Percentiles rank a stretch among this genome's conserved stretches.
phyloP scores from a whole-genome alignment of 768 basidiomycete genomes.

The button mushroom (Agaricus bisporus) region DNA sequence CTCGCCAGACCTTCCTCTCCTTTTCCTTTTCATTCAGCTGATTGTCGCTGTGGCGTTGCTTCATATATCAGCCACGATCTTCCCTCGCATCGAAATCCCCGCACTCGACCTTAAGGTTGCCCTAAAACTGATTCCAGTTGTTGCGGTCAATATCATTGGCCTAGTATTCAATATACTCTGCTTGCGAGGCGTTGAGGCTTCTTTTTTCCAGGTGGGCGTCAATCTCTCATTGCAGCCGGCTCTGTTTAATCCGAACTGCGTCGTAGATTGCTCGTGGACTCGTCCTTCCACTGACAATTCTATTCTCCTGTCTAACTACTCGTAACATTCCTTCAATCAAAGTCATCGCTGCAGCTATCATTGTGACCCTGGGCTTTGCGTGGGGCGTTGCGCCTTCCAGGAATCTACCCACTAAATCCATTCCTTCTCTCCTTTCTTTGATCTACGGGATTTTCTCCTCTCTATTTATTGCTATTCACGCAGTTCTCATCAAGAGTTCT shows the following conservation, averaged over 20 bases:
- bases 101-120: conserved; percentile 42
- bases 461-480: conserved; percentile 69
- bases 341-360: conserved; percentile 51
- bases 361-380: conserved; percentile 75
- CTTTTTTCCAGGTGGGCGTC: conserved; percentile 64
- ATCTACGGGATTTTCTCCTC: conserved; percentile 69
- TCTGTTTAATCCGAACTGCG: background rate
- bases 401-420: conserved; percentile 30
- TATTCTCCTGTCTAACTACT: conserved; percentile 59
- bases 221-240: background rate
- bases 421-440: conserved; percentile 52
- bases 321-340: conserved; percentile 44
- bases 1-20: conserved; percentile 58
- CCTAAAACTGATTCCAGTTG: conserved; percentile 56
- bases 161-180: conserved; percentile 78
- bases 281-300: conserved; percentile 76
- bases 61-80: conserved; percentile 44
- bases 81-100: conserved; percentile 51
- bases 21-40: conserved; percentile 67
- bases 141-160: conserved; percentile 66
- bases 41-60: conserved; percentile 61
- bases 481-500: conserved; percentile 68
- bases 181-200: conserved; percentile 71
- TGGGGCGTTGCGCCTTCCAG: conserved; percentile 62
- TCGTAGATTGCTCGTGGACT: conserved; percentile 76